A percentile compares a stretch with the other conserved stretches of the same genome.
Conservation (phyloP, 345 rosid species). For the Hibiscus trionum region DNA sequence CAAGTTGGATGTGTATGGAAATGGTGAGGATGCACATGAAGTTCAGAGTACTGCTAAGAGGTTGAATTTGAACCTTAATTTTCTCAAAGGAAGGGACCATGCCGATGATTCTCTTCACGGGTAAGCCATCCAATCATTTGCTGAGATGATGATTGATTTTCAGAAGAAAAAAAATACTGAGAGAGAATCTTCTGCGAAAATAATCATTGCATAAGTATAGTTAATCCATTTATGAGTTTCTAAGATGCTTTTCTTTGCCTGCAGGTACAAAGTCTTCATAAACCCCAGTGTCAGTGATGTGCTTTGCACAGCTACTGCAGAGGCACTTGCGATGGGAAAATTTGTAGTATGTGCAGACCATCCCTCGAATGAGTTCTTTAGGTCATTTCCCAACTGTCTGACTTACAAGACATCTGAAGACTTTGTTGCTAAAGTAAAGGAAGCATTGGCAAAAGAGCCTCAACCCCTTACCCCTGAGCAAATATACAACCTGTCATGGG, state of each 20-base stretch:
- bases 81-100: constrained; percentile 86
- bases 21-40: constrained; percentile 93
- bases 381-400: constrained; percentile 87
- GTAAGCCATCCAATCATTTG: constrained; percentile 28
- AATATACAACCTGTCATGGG: constrained; percentile 85
- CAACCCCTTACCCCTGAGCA: constrained; percentile 78
- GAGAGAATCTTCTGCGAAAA: background rate
- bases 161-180: background rate
- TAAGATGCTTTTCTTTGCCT: constrained; percentile 16
- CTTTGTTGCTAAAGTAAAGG: constrained; percentile 72
- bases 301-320: constrained; percentile 97
- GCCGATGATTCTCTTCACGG: constrained; percentile 90
- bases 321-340: constrained; percentile 98
- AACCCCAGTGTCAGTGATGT: constrained; percentile 96
- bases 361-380: constrained; percentile 95
- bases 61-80: constrained; percentile 68
- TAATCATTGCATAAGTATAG: background rate
- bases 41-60: constrained; percentile 70
- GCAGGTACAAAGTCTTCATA: constrained; percentile 96
- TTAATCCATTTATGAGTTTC: background rate
- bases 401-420: constrained; percentile 86
- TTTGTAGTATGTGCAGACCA: constrained; percentile 95
- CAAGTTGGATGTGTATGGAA: constrained; percentile 88
- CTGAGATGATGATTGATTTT: background rate
- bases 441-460: constrained; percentile 82